phyloP scores from a whole-genome alignment of 208 protist genomes.

The Crithidia expoeki region DNA sequence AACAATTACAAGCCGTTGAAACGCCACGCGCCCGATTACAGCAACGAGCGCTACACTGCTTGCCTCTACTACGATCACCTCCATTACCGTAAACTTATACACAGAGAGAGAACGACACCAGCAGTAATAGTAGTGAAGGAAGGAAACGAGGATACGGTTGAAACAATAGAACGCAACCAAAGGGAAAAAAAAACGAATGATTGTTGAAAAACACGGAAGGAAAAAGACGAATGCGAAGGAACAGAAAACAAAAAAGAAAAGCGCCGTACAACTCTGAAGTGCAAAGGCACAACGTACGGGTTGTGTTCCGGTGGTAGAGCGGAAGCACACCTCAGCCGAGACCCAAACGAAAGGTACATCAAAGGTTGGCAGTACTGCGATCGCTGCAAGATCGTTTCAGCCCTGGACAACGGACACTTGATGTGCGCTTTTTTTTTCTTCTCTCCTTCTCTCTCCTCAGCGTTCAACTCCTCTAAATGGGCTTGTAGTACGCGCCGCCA shows the following conservation, averaged over 20 bases:
- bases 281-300: neutral
- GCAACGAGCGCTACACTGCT: no score
- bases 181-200: slow-evolving; percentile 6
- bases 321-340: no score
- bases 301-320: no score
- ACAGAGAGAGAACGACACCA: neutral
- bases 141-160: neutral
- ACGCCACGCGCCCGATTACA: no score
- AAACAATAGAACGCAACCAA: neutral
- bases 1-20: no score
- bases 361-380: no score
- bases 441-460: neutral
- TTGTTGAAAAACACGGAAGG: neutral
- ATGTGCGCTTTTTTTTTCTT: neutral
- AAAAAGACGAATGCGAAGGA: neutral
- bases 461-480: neutral
- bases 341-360: no score
- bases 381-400: neutral
- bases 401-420: neutral
- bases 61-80: no score
- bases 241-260: neutral
- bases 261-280: neutral
- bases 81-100: no score
- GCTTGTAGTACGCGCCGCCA: slow-evolving; percentile 13
- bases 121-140: neutral